Base-by-base conservation (phyloP, 2,329 filamentous ascomycete species). In the Drechslerella dactyloides region DNA sequence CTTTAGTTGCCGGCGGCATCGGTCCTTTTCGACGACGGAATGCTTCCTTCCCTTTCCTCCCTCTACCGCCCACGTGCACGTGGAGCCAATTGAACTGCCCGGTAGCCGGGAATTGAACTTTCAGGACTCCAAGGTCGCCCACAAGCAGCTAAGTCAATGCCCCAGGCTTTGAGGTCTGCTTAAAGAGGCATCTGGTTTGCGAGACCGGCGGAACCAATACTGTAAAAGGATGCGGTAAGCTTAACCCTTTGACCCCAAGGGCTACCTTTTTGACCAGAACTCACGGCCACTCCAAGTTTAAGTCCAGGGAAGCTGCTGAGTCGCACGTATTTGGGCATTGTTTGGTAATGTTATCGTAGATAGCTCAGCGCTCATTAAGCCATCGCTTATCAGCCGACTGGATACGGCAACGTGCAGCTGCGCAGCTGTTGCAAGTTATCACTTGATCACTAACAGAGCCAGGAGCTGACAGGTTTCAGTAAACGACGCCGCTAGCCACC, bases 401-500 rank as follows among this genome's bases (percentile, higher is more conserved):
- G 21, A 19, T 19, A 21, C n/a, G 19, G 40, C 40, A 15, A 44
- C 40, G 3, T 44, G 40, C 17, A 48, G n/a, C 15, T 19, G 19
- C 19, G 44, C 17, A 48, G 44, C 17, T 48, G 19, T 17, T 48
- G 44, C 2, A 48, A 10, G 19, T 48, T 19, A 42, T 42, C 37
- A 48, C 19, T 19, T 48, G 44, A 48, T 48, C 44, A 23, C 15
- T 10, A 19, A 19, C n/a, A 10, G 4, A 21, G 54, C 54, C 46
- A 70, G 53, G 66, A 70, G 54, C 59, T 70, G 66, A 63, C 37
- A 51, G 58, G 66, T 70, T 64, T 70, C 66, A 69, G 58, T 52
- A 63, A 61, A 54, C 58, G 65, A 63, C 64, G 37, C 53, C 58
- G 17, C 48, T 33, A 52, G 58, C 53, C 50, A 58, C 13, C 40